phyloP scores from a whole-genome alignment of 768 basidiomycete species.

The Russula abietina region DNA sequence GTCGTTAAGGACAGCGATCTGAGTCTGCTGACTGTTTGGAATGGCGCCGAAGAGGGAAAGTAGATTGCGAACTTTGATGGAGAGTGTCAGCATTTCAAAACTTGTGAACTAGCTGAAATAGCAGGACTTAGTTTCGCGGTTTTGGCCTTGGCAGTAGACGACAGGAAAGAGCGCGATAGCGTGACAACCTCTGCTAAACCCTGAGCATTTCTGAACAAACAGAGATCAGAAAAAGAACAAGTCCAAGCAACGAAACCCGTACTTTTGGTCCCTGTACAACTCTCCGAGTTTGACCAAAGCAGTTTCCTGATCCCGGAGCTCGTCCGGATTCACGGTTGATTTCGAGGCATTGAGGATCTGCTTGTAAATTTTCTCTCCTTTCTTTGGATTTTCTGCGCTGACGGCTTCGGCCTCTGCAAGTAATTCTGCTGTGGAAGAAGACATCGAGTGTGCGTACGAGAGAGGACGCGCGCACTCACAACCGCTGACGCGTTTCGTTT shows the following conservation, averaged over 20 bases:
- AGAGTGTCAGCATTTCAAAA: constrained; percentile 7
- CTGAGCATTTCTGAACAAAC: constrained; percentile 59
- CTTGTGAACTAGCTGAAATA: neutral
- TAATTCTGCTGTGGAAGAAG: constrained; percentile 37
- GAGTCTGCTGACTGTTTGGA: constrained; percentile 64
- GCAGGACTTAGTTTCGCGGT: constrained; percentile 88
- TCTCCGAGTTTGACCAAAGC: constrained; percentile 83
- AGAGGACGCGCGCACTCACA: neutral
- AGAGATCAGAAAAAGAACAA: neutral
- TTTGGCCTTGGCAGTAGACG: constrained; percentile 94
- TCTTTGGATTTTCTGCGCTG: constrained; percentile 43
- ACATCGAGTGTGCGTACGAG: constrained; percentile 13
- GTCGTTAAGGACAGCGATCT: constrained; percentile 81
- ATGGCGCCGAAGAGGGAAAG: constrained; percentile 84
- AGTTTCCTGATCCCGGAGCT: constrained; percentile 72
- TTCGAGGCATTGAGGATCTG: constrained; percentile 48
- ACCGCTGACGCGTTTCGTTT: constrained; percentile 21
- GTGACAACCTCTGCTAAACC: constrained; percentile 84
- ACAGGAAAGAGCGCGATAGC: constrained; percentile 75
- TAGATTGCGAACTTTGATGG: constrained; percentile 72
- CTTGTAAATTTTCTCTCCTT: constrained; percentile 71
- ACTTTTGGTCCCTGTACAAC: constrained; percentile 84
- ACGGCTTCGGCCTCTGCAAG: constrained; percentile 52
- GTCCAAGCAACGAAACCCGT: constrained; percentile 25
- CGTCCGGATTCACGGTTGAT: constrained; percentile 45